These are phyloP conservation scores for Pleurotus cornucopiae DNA, from an alignment of 768 basidiomycete species.

Conservation along the genomic window DNA sequence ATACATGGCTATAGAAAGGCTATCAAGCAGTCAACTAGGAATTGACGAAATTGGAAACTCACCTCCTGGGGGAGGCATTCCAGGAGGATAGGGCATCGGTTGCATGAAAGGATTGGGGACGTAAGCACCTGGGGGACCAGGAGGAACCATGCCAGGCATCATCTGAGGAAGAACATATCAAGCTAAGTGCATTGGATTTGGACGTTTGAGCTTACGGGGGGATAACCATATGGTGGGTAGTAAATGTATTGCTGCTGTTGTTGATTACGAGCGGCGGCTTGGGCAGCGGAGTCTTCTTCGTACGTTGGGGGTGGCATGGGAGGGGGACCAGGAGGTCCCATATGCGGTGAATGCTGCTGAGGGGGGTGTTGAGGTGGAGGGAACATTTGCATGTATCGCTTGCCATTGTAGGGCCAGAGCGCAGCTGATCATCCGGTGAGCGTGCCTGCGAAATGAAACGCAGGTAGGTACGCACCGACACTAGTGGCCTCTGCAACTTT, in stretches of 20 bases:
- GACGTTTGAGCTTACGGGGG: constrained; percentile 39
- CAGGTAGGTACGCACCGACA: constrained; percentile 52
- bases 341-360: constrained; percentile 62
- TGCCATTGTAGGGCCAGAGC: constrained; percentile 87
- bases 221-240: constrained; percentile 76
- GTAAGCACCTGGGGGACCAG: constrained; percentile 72
- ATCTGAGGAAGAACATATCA: constrained; percentile 47
- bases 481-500: constrained; percentile 73
- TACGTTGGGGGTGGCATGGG: constrained; percentile 73
- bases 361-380: constrained; percentile 55
- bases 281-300: constrained; percentile 64
- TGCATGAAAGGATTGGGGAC: constrained; percentile 82
- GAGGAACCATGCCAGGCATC: constrained; percentile 83
- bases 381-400: constrained; percentile 79
- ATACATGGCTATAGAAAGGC: constrained; percentile 62
- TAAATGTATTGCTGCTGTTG: constrained; percentile 47
- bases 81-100: constrained; percentile 78
- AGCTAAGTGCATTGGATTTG: not conserved
- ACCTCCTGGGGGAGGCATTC: constrained; percentile 78
- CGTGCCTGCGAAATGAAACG: constrained; percentile 3
- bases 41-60: constrained; percentile 22
- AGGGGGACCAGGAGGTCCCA: constrained; percentile 62
- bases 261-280: constrained; percentile 39
- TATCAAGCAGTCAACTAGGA: not conserved
- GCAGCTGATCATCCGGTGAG: constrained; percentile 39